Conservation (phyloP, 2,329 filamentous ascomycete genomes). For the Nothophoma quercina region DNA sequence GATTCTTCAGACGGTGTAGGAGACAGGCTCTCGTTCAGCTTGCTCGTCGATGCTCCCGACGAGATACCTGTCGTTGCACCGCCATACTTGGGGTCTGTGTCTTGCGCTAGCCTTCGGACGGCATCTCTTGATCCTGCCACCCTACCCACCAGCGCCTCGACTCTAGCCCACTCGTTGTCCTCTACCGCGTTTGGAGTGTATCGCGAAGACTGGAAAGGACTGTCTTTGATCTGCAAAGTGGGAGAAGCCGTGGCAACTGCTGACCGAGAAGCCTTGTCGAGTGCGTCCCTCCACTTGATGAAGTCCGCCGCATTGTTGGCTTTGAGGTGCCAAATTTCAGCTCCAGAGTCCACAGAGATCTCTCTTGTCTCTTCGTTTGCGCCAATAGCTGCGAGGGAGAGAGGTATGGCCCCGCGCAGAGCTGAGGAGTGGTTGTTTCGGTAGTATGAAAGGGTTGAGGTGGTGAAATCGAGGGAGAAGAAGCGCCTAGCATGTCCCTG, state of each 20-base stretch:
- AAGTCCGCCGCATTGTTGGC: slow-evolving; percentile 87
- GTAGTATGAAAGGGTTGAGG: slow-evolving; percentile 95
- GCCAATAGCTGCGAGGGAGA: slow-evolving; percentile 89
- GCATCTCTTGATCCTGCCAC: slow-evolving; percentile 89
- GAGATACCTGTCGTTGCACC: slow-evolving; percentile 38
- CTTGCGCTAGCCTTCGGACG: slow-evolving; percentile 82
- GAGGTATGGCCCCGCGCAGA: slow-evolving; percentile 87
- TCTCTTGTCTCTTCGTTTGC: slow-evolving; percentile 88
- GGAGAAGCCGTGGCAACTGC: slow-evolving; percentile 42
- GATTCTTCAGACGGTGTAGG: slow-evolving; percentile 56
- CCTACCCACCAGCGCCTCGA: slow-evolving; percentile 84
- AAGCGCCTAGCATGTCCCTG: slow-evolving; percentile 93
- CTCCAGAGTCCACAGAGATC: slow-evolving; percentile 95
- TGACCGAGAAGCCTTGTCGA: slow-evolving; percentile 79
- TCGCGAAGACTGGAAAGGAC: slow-evolving; percentile 24
- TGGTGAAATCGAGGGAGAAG: slow-evolving; percentile 94
- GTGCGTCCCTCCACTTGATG: slow-evolving; percentile 81
- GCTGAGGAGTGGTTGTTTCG: slow-evolving; percentile 93
- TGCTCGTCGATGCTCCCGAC: slow-evolving; percentile 43
- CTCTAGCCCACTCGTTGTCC: slow-evolving; percentile 84
- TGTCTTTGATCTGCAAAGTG: slow-evolving; percentile 39
- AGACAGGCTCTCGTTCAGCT: slow-evolving; percentile 39
- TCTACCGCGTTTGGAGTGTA: slow-evolving; percentile 60
- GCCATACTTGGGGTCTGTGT: slow-evolving; percentile 73
- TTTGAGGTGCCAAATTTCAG: slow-evolving; percentile 94